Evolutionary conservation across 2,329 filamentous ascomycete species (phyloP), one percentile per base, ranked within the genome.

Genomic region (Epichloe amarillans): DNA sequence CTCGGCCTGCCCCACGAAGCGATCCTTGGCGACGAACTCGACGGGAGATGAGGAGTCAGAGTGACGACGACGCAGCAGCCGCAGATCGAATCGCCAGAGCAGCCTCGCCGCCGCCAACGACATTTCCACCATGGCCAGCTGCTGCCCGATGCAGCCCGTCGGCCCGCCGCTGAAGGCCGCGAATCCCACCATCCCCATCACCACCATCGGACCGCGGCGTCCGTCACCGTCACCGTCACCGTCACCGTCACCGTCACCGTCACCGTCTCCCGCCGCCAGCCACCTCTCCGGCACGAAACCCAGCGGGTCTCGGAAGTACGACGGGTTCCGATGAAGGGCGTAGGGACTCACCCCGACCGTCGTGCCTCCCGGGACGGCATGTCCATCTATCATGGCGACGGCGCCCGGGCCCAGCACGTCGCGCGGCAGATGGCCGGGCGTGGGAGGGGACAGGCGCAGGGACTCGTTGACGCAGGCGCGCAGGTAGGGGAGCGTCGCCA

Each of bases 391-490:
- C 1, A 8, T 15, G 8, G 21, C 19, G 19, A 17, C 43, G 6
- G 23, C 26, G 14, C 23, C 23, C 2, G 21, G 23, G 12, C 17
- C 23, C 4, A 26, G 23, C 11, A 59, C 52, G 3, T 57, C 53
- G 19, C 58, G 54, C 14, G 54, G 50, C 17, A 60, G 51, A 21
- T 57, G 54, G 0, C 51, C 51, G 2, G 57, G 53, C 1, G 57
- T 48, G 0, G 60, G 59, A 0, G 60, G 61, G 1, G 53, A 58
- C 41, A 61, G 46, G 1, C 61, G 55, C 3, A 63, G 46, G 0
- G 50, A 54, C 30, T 63, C 61, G 2, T 61, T 49, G 12, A 63
- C 58, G 1, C 58, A 56, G 0, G 61, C 60, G 2, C 54, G 53
- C 10, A 63, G 55, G 12, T 62, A 63, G 6, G 49, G 44, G 4